Evolutionary conservation across 164 flowering plant genomes (phyloP).

Genomic region (Magnolia kwangsiensis): DNA sequence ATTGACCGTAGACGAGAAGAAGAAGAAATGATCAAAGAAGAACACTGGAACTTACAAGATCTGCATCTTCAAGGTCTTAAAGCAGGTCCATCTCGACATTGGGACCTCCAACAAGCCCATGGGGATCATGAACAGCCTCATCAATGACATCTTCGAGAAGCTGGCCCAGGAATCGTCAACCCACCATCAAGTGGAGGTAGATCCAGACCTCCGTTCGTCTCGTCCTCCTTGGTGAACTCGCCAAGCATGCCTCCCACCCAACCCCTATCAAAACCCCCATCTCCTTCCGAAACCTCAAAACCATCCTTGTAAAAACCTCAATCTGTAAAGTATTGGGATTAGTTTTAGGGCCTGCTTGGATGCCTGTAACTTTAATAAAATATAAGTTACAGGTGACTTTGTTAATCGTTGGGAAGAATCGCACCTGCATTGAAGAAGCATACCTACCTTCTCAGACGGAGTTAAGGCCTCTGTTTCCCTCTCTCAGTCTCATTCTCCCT

Average conservation of each 20-base stretch:
- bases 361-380: no score
- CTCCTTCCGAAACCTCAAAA: no score
- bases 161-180: neutral
- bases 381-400: no score
- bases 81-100: conserved; percentile 7
- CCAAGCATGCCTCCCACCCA: conserved; percentile 1
- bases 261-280: no score
- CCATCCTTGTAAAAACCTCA: no score
- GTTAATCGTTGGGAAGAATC: no score
- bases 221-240: neutral
- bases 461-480: no score
- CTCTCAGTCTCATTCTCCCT: no score
- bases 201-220: conserved; percentile 9
- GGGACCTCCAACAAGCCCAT: conserved; percentile 7
- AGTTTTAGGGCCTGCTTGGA: no score
- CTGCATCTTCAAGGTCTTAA: conserved; percentile 9
- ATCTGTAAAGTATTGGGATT: no score
- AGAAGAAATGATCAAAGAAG: conserved; percentile 8
- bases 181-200: neutral
- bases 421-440: no score
- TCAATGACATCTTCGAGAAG: conserved; percentile 11
- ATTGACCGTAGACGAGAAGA: neutral
- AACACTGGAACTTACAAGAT: conserved; percentile 2
- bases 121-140: conserved; percentile 11
- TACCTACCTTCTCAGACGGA: no score